A percentile compares a stretch with the other conserved stretches of the same genome.
Evolutionary conservation across 768 basidiomycete genomes (phyloP).

Genomic region (Daedaleopsis sinensis): DNA sequence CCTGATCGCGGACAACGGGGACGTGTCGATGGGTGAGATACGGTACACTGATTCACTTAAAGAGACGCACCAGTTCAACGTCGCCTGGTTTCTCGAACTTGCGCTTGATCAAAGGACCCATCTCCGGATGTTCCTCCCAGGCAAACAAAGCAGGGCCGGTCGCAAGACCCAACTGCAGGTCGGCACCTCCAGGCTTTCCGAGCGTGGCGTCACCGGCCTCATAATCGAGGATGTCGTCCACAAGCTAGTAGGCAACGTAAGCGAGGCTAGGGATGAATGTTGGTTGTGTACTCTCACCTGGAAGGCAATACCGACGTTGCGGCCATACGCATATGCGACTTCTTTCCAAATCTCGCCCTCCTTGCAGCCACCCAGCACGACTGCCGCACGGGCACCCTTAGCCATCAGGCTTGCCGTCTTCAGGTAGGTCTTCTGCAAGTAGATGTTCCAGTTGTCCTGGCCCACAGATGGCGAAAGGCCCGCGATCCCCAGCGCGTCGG

Average conservation of each 20-base stretch:
- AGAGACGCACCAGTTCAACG: slow-evolving; percentile 64
- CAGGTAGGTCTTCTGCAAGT: slow-evolving; percentile 91
- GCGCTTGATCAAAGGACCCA: slow-evolving; percentile 78
- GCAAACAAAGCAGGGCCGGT: slow-evolving; percentile 88
- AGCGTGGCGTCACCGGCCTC: slow-evolving; percentile 71
- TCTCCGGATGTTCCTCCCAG: slow-evolving; percentile 77
- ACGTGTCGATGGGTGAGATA: not conserved
- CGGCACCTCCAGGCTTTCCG: slow-evolving; percentile 85
- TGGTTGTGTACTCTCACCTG: slow-evolving; percentile 56
- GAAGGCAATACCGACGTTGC: slow-evolving; percentile 93
- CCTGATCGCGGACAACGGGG: slow-evolving; percentile 43
- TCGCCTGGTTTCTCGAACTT: slow-evolving; percentile 81
- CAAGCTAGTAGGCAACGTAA: slow-evolving; percentile 56
- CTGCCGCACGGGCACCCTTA: slow-evolving; percentile 81
- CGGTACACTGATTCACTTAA: not conserved
- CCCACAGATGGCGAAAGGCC: slow-evolving; percentile 33
- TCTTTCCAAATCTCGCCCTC: slow-evolving; percentile 87
- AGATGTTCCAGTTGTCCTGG: slow-evolving; percentile 68
- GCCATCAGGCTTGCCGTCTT: slow-evolving; percentile 93
- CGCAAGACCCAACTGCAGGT: slow-evolving; percentile 65
- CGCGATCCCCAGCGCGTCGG: slow-evolving; percentile 38
- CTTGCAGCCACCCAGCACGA: slow-evolving; percentile 81
- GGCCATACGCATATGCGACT: slow-evolving; percentile 87
- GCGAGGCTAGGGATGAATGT: not conserved
- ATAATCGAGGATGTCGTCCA: slow-evolving; percentile 95